Base-by-base conservation (phyloP, 228 moss, liverwort and hornwort genomes). In the Sphagnum fallax region DNA sequence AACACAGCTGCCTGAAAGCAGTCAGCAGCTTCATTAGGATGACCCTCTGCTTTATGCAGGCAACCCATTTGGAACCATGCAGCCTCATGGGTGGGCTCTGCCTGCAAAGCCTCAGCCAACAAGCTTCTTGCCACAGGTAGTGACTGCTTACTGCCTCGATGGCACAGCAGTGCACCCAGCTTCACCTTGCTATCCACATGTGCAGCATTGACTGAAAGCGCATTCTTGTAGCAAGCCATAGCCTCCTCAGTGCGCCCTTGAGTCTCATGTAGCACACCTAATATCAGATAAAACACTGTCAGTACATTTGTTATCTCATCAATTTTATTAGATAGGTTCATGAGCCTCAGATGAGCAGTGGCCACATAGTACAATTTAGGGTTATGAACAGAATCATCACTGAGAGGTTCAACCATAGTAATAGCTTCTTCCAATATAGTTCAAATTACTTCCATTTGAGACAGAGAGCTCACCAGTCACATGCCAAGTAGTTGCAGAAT, bases 1-100 rank as follows among this genome's bases (percentile, higher is more conserved):
- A 82, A 67, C 48, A 91, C 70, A 6, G 96, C 87, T 49, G 86
- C 91, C 69, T 90, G 86, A 76, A 96, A 91, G 75, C 89, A 81
- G 62, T 75, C 79, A 48, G 89, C 92, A 72, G 93, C 93, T 75
- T 93, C 91, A 14, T 60, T 78, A 67, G 82, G 75, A 61, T 78
- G 80, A 62, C 91, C 89, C 57, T 83, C 87, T 6, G 76, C 89
- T 76, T 93, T 96, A 52, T 89, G 89, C 71, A 93, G 12, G 76
- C 86, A 66, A 59, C 91, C 96, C 79, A 96, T 77, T 52, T 88
- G 84, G 71, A 86, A 91, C 93, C 87, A 91, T 16, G 89, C 93
- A 66, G 79, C 79, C 68, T 72, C 81, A 66, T 90, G 88, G 5
- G 84, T 79, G 47, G 93, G 91, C 59, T 96, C 96, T 52, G 89